These are phyloP conservation scores for Westerdykella ornata DNA, from an alignment of 2,329 filamentous ascomycete species.

Conservation along the genomic window DNA sequence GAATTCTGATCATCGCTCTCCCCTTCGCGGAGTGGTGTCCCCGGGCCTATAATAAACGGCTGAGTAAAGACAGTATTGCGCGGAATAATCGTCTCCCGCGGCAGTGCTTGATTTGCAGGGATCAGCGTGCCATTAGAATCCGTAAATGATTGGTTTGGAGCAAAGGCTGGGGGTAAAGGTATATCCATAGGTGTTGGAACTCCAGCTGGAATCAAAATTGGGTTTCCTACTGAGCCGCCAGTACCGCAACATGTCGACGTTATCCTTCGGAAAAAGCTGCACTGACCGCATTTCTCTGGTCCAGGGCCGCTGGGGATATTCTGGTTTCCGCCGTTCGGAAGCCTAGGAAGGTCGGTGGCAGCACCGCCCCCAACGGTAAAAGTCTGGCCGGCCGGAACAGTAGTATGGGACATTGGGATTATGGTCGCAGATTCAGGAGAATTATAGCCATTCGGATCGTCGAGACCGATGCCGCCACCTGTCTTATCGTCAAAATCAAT, in stretches of 20 bases:
- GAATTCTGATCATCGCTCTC: conserved; percentile 1
- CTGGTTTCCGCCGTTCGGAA: conserved; percentile 8
- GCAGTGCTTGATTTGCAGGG: conserved; percentile 4
- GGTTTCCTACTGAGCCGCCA: conserved; percentile 6
- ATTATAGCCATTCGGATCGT: conserved; percentile 3
- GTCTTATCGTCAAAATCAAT: not conserved
- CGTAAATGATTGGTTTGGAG: not conserved
- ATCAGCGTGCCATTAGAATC: not conserved
- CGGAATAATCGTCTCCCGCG: conserved; percentile 2
- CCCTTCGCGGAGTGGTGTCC: not conserved
- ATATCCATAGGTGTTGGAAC: conserved; percentile 9
- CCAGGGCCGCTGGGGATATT: conserved; percentile 6
- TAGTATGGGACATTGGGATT: conserved; percentile 4
- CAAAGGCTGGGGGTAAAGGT: conserved; percentile 6
- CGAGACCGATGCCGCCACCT: not conserved
- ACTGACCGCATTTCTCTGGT: conserved; percentile 5
- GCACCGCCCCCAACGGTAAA: conserved; percentile 5
- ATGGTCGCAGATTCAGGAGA: conserved; percentile 8
- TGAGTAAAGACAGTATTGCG: not conserved
- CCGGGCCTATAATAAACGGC: not conserved
- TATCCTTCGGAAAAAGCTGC: conserved; percentile 8
- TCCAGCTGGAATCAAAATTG: conserved; percentile 4
- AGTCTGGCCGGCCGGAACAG: conserved; percentile 1
- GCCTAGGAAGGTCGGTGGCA: conserved; percentile 5
- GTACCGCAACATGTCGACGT: conserved; percentile 9